These are phyloP conservation scores for Paraphaeosphaeria minitans DNA, from an alignment of 2,329 filamentous ascomycete species.

Conservation along the genomic window DNA sequence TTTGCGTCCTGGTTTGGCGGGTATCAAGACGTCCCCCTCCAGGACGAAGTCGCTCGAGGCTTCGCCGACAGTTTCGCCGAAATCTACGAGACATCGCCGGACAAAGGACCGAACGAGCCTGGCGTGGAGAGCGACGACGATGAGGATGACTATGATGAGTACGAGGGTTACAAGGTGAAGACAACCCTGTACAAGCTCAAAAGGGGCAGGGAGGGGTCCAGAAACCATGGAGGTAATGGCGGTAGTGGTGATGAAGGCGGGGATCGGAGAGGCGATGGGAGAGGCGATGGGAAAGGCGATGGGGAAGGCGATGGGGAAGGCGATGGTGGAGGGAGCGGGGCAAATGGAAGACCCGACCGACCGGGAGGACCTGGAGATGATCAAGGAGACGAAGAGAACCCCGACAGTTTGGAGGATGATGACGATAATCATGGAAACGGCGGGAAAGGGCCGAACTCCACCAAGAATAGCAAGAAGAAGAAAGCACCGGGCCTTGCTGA, in stretches of 20 bases:
- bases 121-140: not conserved
- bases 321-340: not conserved
- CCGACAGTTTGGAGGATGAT: too few relatives aligned
- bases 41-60: not conserved
- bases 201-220: not conserved
- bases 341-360: not conserved
- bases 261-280: not conserved
- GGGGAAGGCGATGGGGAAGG: not conserved
- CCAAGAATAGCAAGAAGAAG: too few relatives aligned
- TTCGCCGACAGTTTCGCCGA: not conserved
- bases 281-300: not conserved
- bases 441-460: too few relatives aligned
- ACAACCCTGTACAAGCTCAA: not conserved
- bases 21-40: not conserved
- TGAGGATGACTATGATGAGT: not conserved
- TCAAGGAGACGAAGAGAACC: too few relatives aligned
- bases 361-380: not conserved
- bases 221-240: not conserved
- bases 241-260: not conserved
- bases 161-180: too few relatives aligned
- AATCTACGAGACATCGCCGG: not conserved
- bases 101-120: too few relatives aligned
- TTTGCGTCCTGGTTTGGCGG: not conserved
- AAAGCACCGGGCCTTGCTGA: too few relatives aligned
- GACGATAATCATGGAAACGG: too few relatives aligned